Evolutionary conservation across 2,329 filamentous ascomycete genomes (phyloP).

Genomic region (Pseudogymnoascus sp.): DNA sequence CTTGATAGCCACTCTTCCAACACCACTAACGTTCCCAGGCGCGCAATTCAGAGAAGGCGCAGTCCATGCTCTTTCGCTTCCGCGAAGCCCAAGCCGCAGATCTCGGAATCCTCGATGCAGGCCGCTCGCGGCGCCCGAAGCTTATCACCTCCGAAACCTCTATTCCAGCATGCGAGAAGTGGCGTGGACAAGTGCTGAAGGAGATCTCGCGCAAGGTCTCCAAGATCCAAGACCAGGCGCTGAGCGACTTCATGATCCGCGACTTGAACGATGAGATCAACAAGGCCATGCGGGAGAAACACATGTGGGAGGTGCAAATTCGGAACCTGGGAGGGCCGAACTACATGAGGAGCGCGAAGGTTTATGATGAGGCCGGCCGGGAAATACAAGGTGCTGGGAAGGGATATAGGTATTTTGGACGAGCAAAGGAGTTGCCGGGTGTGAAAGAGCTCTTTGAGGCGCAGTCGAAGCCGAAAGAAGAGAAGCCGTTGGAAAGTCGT

Average conservation of each 20-base stretch:
- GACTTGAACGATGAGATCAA: conserved; percentile 99
- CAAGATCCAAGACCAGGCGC: conserved; percentile 80
- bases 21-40: conserved; percentile 46
- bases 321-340: conserved; percentile 74
- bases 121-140: conserved; percentile 81
- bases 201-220: conserved; percentile 96
- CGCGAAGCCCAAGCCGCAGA: conserved; percentile 94
- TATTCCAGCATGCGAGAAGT: conserved; percentile 88
- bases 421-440: conserved; percentile 80
- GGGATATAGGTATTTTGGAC: conserved; percentile 89
- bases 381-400: conserved; percentile 63
- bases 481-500: conserved; percentile 56
- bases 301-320: conserved; percentile 98
- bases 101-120: conserved; percentile 89
- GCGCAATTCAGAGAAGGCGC: conserved; percentile 95
- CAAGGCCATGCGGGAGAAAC: conserved; percentile 97
- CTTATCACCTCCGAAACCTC: conserved; percentile 77
- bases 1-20: background rate
- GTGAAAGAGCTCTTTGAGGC: conserved; percentile 95
- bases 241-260: conserved; percentile 95
- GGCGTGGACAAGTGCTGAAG: conserved; percentile 94
- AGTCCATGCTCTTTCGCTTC: conserved; percentile 99
- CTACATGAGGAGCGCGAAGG: conserved; percentile 38
- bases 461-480: conserved; percentile 48
- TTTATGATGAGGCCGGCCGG: conserved; percentile 45